Evolutionary conservation across 257 asterid species (phyloP), one percentile per base, ranked within the genome.

Genomic region (Nicotiana benthamiana): DNA sequence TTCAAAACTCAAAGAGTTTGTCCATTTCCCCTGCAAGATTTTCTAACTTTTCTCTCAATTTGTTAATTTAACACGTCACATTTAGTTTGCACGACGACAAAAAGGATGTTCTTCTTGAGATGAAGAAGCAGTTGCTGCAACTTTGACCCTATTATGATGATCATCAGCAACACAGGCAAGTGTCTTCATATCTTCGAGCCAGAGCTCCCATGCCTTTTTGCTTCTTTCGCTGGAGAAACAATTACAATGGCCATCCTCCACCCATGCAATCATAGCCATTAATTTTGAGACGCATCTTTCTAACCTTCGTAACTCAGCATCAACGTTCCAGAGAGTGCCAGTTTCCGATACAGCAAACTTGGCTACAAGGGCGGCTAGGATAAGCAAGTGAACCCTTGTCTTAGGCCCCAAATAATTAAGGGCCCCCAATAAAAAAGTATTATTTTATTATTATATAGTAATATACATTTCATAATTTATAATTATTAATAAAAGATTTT

Each of bases 141-240:
- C 61, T 0, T 36, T 64, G 80, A 11, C 15, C 57, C 75, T 75
- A 0, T 64, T 53, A 59, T 13, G 59, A 53, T 52, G n/a, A 52
- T 52, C 85, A 36, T 88, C 90, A 10, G 86, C 87, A 26, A 84
- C 81, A 17, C 72, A 83, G 0, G 68, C 66, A 57, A 83, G 81
- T 4, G 57, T 75, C 26, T 81, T 83, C 32, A 85, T 79, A 43
- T 87, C 88, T 20, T 82, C 60, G 10, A 84, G 57, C 87, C 87
- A 89, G 79, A 79, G 1, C 36, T 79, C 82, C 86, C 85, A 89
- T 6, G 92, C 88, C 17, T 84, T 77, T 6, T 60, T 77, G 82
- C 81, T 82, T 56, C 28, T 28, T 32, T 63, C 77, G 61, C 70
- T 61, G 63, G 83, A 79, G 65, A 72, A 46, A 56, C 72, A 16